Base-by-base conservation (phyloP, 2,329 filamentous ascomycete species). In the Cladosporium colombiae region DNA sequence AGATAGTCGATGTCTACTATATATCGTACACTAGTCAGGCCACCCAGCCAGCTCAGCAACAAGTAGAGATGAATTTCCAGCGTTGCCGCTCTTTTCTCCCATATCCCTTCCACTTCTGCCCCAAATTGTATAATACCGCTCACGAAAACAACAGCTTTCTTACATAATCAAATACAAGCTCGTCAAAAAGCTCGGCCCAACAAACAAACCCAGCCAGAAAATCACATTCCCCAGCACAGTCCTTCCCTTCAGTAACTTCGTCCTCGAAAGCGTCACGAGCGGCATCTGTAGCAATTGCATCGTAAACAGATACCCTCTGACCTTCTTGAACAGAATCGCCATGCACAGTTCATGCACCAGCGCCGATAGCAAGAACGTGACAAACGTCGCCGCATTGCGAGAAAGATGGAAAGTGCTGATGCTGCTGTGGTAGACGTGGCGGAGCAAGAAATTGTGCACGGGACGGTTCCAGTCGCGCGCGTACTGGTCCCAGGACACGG, bases 391-490 rank as follows among this genome's bases (percentile, higher is more conserved):
- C 5, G 87, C 86, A 69, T 87, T 84, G 74, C 89, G 89, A 71
- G 87, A 87, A 61, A 93, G 82, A 67, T 88, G 87, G 76, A 92
- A 85, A 11, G 89, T 86, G 1, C 88, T 91, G 72, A 93, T 93
- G 55, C 87, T 90, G 55, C 85, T 88, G 78, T 93, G 90, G 74
- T 93, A 93, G 66, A 93, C 91, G 72, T 93, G 91, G 16, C 91
- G 84, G 2, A 93, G 82, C 31, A 93, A 80, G 76, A 93, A 93
- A 71, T 89, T 88, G 74, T 93, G 90, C 4, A 93, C 90, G 0
- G 91, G 90, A n/a, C 87, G 80, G 74, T 93, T 93, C 91, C 91
- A 93, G 74, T 92, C 89, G 46, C 91, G 83, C 4, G 91, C 90
- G 72, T 91, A 94, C 74, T 92, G 88, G 72, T 93, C 90, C 86